Evolutionary conservation across 306 rosid species (phyloP).

Genomic region (Corylus avellana): DNA sequence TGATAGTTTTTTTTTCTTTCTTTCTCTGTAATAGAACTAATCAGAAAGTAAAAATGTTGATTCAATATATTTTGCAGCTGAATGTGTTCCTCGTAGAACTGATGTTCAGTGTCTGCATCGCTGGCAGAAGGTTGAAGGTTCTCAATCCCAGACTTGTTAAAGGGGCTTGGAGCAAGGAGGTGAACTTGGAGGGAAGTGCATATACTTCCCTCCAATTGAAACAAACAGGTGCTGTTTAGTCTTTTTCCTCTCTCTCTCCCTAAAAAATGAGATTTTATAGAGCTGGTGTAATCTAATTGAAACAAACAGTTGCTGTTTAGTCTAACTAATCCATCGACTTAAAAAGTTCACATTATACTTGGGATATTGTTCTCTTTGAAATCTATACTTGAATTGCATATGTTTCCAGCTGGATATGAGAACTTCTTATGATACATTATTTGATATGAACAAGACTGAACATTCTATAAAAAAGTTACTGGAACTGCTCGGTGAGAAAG

Average conservation of each 20-base stretch:
- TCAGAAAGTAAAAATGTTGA: not conserved
- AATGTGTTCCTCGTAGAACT: conserved; percentile 33
- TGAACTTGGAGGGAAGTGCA: not conserved
- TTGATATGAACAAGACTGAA: conserved; percentile 40
- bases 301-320: not conserved
- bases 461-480: conserved; percentile 47
- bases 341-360: not conserved
- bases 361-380: not conserved
- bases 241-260: too few species aligned
- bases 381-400: too few species aligned
- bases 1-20: too few species aligned
- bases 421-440: not conserved
- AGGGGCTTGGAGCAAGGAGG: conserved; percentile 59
- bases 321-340: not conserved
- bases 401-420: not conserved
- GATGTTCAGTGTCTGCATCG: conserved; percentile 60
- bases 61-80: conserved; percentile 34
- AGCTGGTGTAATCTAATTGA: not conserved
- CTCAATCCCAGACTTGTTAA: conserved; percentile 51
- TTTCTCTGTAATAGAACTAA: too few species aligned
- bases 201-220: too few species aligned
- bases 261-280: not conserved
- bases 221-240: too few species aligned
- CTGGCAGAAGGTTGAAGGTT: conserved; percentile 65
- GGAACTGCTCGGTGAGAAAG: conserved; percentile 46